Evolutionary conservation across 805 yeast genomes (phyloP).

Genomic region (Saccharomyces kudriavzevii): DNA sequence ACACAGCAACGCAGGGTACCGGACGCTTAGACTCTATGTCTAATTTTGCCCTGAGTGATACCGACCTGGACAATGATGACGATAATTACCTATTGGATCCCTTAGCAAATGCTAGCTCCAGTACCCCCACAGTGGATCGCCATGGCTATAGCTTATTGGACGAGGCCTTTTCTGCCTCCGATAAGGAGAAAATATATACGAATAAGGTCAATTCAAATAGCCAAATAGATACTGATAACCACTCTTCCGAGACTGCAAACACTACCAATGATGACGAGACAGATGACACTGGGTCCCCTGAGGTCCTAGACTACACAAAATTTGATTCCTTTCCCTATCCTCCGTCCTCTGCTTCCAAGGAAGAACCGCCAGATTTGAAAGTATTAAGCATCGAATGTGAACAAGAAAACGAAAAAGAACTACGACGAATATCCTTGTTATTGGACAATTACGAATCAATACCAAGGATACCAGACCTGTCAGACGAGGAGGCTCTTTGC

Average conservation of each 20-base stretch:
- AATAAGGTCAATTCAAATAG: background rate
- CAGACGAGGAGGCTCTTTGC: constrained; percentile 9
- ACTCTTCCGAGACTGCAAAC: background rate
- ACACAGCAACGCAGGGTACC: constrained; percentile 13
- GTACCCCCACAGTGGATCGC: background rate
- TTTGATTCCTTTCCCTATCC: background rate
- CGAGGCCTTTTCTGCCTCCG: background rate
- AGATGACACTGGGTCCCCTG: background rate
- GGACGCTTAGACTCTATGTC: constrained; percentile 22
- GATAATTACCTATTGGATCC: background rate
- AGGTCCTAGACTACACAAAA: background rate
- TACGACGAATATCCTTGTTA: background rate
- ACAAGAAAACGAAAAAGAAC: background rate
- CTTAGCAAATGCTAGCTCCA: background rate
- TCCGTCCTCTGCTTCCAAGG: background rate
- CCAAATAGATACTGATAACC: background rate
- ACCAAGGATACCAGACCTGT: background rate
- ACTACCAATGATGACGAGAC: background rate
- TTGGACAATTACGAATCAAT: background rate
- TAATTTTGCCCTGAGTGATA: constrained; percentile 25
- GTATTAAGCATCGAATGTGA: background rate
- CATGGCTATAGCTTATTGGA: background rate
- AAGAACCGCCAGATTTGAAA: background rate
- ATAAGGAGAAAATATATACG: background rate
- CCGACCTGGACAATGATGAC: constrained; percentile 6